Base-by-base conservation (phyloP, 768 basidiomycete species). In the Harrya chromipes region DNA sequence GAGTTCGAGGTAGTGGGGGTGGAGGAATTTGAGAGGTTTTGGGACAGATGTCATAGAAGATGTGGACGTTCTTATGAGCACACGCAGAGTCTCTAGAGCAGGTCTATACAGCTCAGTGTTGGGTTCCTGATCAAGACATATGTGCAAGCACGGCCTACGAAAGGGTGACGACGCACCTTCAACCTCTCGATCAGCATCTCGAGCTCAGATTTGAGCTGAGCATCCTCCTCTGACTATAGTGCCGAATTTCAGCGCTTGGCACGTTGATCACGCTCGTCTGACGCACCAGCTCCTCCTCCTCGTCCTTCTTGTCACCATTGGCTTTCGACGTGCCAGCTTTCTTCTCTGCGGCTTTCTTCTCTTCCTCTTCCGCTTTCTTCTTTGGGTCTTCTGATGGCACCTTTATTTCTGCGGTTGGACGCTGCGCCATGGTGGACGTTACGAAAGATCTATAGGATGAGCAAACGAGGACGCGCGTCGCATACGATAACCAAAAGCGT, bases 41-140 rank as follows among this genome's bases (percentile, higher is more conserved):
- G 97, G 97, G 10, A 99, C 95, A 20, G 93, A 94, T 11, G 97
- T 99, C 95, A 99, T 98, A 6, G 94, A 97, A 14, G 91, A 94
- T 4, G 97, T 99, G 11, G 94, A 94, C 6, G 95, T 97, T 63
- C 92, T 80, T 62, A 98, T 98, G 37, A 98, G 76, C 7, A 89
- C 93, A 41, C 95, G 82, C 10, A 99, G 78, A 4, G 92, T 92
- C 73, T 99, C 95, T 13, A 99, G 78, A 23, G 95, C 93, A 20
- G 94, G 87, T 16, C 84, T 77, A 67, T 97, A 92, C 27, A 98
- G 77, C 27, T 80, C 76, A 1, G 83, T 86, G 63, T 97, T 84
- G 50, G 88, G 65, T 84, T 99, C 95, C 95, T 98, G 24, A 53
- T 56, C 46, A 53, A 40, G 62, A 31, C 36, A 59, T 60, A 53